Percentiles rank a stretch among this genome's conserved stretches.
Conservation (phyloP, 768 basidiomycete species). For the Lactarius vividus region DNA sequence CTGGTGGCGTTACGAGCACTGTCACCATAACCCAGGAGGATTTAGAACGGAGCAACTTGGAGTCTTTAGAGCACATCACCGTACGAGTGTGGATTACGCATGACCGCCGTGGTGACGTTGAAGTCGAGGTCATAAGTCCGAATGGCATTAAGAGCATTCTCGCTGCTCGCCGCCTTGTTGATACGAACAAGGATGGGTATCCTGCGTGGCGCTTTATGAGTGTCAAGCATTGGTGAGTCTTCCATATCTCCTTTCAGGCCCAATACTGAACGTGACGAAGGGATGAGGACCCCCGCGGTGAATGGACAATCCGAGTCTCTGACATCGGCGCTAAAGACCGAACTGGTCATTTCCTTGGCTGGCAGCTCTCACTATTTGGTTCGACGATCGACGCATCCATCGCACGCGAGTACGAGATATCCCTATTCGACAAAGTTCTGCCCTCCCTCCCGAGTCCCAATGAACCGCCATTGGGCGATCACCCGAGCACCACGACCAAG, state of each 20-base stretch:
- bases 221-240: constrained; percentile 90
- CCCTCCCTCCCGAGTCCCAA: constrained; percentile 39
- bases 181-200: constrained; percentile 66
- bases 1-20: constrained; percentile 61
- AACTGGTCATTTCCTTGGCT: constrained; percentile 74
- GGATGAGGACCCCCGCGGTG: constrained; percentile 89
- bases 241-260: constrained; percentile 4
- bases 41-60: constrained; percentile 74
- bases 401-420: constrained; percentile 60
- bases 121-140: constrained; percentile 86
- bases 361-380: constrained; percentile 94
- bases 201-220: constrained; percentile 99
- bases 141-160: constrained; percentile 82
- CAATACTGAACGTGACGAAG: constrained; percentile 42
- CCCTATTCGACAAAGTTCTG: constrained; percentile 49
- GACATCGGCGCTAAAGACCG: constrained; percentile 65
- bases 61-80: constrained; percentile 88
- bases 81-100: constrained; percentile 94
- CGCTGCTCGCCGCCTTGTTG: constrained; percentile 65
- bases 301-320: constrained; percentile 85
- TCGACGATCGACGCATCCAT: constrained; percentile 70
- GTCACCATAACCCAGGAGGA: constrained; percentile 65
- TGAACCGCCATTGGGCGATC: constrained; percentile 30
- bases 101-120: constrained; percentile 81
- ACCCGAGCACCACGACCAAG: constrained; percentile 49